Percentiles rank a stretch among this genome's conserved stretches.
Conservation (phyloP, 176 grass and related monocot species). For the Carex scoparia region DNA sequence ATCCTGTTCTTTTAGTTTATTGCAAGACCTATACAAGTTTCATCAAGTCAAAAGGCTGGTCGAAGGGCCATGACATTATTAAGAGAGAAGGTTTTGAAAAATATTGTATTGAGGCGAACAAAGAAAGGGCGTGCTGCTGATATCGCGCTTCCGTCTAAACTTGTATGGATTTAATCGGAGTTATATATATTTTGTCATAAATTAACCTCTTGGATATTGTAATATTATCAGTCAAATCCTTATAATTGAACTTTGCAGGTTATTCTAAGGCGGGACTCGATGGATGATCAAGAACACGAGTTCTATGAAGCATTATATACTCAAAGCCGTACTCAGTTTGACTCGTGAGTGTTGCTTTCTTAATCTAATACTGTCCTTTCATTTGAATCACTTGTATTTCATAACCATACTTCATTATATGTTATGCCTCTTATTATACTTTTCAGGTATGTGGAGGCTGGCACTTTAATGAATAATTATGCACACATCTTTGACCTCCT, state of each 20-base stretch:
- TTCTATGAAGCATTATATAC: constrained; percentile 99
- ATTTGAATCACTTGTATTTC: background rate
- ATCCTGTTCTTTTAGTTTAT: constrained; percentile 51
- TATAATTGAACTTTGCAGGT: constrained; percentile 42
- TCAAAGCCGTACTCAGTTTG: constrained; percentile 82
- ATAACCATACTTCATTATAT: background rate
- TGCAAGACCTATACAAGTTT: constrained; percentile 52
- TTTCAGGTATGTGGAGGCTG: constrained; percentile 77
- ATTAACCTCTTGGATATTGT: background rate
- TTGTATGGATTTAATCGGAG: constrained; percentile 39
- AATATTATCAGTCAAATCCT: background rate
- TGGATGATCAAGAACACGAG: constrained; percentile 79
- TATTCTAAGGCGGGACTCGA: constrained; percentile 63
- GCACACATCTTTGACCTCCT: constrained; percentile 98
- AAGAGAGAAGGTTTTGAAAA: constrained; percentile 81
- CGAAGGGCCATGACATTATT: constrained; percentile 64
- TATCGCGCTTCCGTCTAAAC: constrained; percentile 81
- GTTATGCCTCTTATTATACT: constrained; percentile 13
- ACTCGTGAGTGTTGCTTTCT: constrained; percentile 55
- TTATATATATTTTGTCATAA: background rate
- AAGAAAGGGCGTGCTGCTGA: constrained; percentile 90
- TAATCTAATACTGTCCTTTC: background rate
- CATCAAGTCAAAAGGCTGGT: constrained; percentile 29
- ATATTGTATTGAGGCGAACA: constrained; percentile 79
- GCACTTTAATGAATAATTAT: constrained; percentile 94